phyloP scores from a whole-genome alignment of 1,284 basidiomycete species.

The Rhodotorula sp. region DNA sequence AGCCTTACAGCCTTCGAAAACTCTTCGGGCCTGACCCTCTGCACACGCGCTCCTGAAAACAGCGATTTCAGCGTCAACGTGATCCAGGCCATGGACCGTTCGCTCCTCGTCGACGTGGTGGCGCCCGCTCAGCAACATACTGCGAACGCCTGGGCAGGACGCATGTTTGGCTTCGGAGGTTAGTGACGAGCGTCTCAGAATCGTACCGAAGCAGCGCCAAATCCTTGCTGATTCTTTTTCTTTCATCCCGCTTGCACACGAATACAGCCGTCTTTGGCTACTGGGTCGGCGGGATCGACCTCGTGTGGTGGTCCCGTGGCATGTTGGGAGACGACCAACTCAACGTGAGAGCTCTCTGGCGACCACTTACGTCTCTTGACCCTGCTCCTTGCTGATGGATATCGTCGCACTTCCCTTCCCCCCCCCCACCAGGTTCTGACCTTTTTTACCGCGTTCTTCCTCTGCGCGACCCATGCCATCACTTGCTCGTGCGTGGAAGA shows the following conservation, averaged over 20 bases:
- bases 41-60: background rate
- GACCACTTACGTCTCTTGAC: too few species aligned
- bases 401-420: background rate
- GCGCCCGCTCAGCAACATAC: slow-evolving; percentile 68
- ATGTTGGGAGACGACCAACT: slow-evolving; percentile 74
- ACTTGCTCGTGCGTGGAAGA: slow-evolving; percentile 71
- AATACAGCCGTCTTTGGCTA: slow-evolving; percentile 39
- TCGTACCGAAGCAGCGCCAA: background rate
- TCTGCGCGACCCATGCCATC: slow-evolving; percentile 54
- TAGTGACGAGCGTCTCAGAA: background rate
- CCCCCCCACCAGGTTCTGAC: slow-evolving; percentile 53
- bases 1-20: background rate
- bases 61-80: slow-evolving; percentile 88
- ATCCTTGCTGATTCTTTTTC: too few species aligned
- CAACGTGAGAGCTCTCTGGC: slow-evolving; percentile 52
- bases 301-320: slow-evolving; percentile 32
- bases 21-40: background rate
- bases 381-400: background rate
- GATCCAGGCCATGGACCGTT: slow-evolving; percentile 80
- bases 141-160: slow-evolving; percentile 92
- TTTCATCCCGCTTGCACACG: background rate
- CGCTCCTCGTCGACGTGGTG: slow-evolving; percentile 65
- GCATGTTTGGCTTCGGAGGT: slow-evolving; percentile 61
- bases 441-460: slow-evolving; percentile 53
- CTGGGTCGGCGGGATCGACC: slow-evolving; percentile 41